A percentile compares a stretch with the other conserved stretches of the same genome.
phyloP scores from a whole-genome alignment of 2,329 filamentous ascomycete species.

The Colletotrichum zoysiae region DNA sequence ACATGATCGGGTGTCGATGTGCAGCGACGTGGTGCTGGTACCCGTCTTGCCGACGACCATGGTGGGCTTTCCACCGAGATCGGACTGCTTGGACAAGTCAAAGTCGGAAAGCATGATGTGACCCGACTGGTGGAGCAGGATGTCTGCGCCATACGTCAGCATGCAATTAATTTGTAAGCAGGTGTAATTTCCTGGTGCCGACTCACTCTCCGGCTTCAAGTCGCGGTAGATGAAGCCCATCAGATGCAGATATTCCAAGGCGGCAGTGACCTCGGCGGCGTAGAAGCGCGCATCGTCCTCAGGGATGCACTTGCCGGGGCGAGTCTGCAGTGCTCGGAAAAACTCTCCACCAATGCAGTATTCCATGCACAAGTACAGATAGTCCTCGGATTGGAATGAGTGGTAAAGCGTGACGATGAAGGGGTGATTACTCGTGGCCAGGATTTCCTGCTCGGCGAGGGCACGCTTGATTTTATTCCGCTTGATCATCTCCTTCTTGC shows the following conservation, averaged over 20 bases:
- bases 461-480: slow-evolving; percentile 99
- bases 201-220: slow-evolving; percentile 95
- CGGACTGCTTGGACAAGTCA: slow-evolving; percentile 97
- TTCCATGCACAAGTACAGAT: slow-evolving; percentile 99
- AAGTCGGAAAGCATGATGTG: slow-evolving; percentile 99
- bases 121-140: slow-evolving; percentile 97
- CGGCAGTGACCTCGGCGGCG: slow-evolving; percentile 95
- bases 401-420: slow-evolving; percentile 99
- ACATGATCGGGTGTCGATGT: slow-evolving; percentile 98
- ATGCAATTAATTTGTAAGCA: slow-evolving; percentile 36
- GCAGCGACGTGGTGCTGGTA: slow-evolving; percentile 85
- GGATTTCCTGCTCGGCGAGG: slow-evolving; percentile 95
- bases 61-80: slow-evolving; percentile 92
- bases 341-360: slow-evolving; percentile 99
- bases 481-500: slow-evolving; percentile 99
- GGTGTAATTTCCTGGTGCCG: neutral
- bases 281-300: slow-evolving; percentile 98
- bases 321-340: slow-evolving; percentile 94
- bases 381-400: slow-evolving; percentile 98
- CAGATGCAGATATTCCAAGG: slow-evolving; percentile 94
- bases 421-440: slow-evolving; percentile 97
- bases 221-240: slow-evolving; percentile 99
- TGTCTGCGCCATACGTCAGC: slow-evolving; percentile 70
- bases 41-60: slow-evolving; percentile 97
- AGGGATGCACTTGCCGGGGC: slow-evolving; percentile 95